Evolutionary conservation across 305 asterid species (phyloP).

Genomic region (Fraxinus ornus): DNA sequence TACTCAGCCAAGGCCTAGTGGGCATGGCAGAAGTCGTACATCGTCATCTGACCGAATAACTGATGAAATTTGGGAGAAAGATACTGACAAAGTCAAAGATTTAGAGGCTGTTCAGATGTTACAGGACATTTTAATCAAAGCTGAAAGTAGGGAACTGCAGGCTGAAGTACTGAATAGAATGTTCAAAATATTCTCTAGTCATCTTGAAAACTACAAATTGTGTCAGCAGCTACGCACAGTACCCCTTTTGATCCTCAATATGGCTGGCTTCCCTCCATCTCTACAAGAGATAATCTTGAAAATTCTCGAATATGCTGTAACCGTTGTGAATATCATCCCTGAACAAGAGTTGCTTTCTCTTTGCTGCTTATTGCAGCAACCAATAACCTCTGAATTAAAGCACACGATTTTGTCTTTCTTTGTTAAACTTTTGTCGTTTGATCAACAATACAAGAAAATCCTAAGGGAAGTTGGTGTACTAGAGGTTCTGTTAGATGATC

Average conservation of each 20-base stretch:
- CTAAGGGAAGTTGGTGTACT: conserved; percentile 92
- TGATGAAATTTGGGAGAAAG: conserved; percentile 88
- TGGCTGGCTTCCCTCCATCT: conserved; percentile 85
- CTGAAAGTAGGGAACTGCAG: conserved; percentile 85
- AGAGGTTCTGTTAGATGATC: conserved; percentile 94
- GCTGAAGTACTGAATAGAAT: conserved; percentile 89
- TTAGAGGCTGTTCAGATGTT: conserved; percentile 95
- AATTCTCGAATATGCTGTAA: conserved; percentile 97
- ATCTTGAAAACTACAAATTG: conserved; percentile 87
- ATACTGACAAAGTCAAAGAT: conserved; percentile 87
- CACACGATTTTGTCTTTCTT: conserved; percentile 83
- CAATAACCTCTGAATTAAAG: conserved; percentile 75
- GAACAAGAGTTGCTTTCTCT: conserved; percentile 98
- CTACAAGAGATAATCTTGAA: conserved; percentile 92
- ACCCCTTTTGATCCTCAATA: conserved; percentile 93
- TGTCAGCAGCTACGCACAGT: conserved; percentile 96
- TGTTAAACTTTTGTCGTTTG: conserved; percentile 88
- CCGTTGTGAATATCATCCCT: conserved; percentile 92
- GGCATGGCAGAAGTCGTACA: conserved; percentile 69
- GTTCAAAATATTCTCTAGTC: conserved; percentile 94
- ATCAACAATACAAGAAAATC: conserved; percentile 94
- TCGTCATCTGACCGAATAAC: conserved; percentile 64
- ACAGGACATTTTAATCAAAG: conserved; percentile 94
- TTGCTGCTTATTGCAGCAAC: conserved; percentile 95
- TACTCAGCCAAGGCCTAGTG: conserved; percentile 57